Evolutionary conservation across 805 yeast genomes (phyloP), one percentile per base, ranked within the genome.

Genomic region (Candida coleopterorum): DNA sequence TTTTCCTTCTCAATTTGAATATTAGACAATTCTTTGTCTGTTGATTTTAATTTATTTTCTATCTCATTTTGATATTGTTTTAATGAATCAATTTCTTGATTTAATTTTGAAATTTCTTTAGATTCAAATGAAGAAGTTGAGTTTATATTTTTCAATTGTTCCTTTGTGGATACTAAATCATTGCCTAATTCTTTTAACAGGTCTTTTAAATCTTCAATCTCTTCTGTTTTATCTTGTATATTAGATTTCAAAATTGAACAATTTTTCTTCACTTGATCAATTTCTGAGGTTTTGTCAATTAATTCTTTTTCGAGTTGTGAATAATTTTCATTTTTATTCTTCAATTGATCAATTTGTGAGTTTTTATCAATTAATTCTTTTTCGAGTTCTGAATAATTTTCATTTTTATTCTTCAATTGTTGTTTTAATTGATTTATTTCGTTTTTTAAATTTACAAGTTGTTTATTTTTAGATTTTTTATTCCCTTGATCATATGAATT

Each of bases 151-250:
- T 81, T 80, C 15, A 79, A 35, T 37, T 75, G 61, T 31, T 82
- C 86, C 44, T 74, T 77, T 0, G 87, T 76, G 4, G 74, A 72
- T 1, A 88, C 94, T 6, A 88, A 64, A 34, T 86, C 94, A 49
- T 84, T 75, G 1, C 96, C 96, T 18, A 88, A 70, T 39, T 75
- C 78, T 44, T 72, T 72, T 37, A 89, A 55, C 85, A 82, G 85
- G 40, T 87, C 96, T 49, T 79, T 75, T 35, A 84, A 66, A 35
- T 68, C 71, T 32, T 78, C 87, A 12, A 87, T 61, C 49, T 88
- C 95, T 37, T 77, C 84, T 9, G 51, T 40, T 41, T 78, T 77
- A 7, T 50, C 31, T 23, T 55, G 58, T n/a, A 77, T 39, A 6
- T 59, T 56, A 3, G 45, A 37, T 21, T 54, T 61, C 4, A 60